phyloP scores from a whole-genome alignment of 352 stramenopile genomes.

The Phytophthora meadii region DNA sequence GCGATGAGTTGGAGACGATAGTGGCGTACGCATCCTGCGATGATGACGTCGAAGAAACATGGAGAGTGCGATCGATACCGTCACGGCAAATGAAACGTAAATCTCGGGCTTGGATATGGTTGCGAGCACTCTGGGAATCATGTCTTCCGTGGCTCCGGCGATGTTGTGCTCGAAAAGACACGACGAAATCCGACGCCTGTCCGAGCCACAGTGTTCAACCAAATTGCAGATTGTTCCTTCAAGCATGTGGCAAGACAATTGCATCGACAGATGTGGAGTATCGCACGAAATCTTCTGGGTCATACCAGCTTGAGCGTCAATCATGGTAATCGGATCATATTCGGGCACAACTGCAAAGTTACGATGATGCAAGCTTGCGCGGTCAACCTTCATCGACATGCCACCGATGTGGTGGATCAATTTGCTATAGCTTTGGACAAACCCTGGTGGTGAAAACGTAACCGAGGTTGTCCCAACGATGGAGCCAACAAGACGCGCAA shows the following conservation, averaged over 20 bases:
- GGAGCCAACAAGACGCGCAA: slow-evolving; percentile 84
- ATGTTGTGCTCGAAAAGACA: slow-evolving; percentile 85
- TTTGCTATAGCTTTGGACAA: slow-evolving; percentile 92
- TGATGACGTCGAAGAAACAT: slow-evolving; percentile 61
- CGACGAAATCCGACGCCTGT: slow-evolving; percentile 59
- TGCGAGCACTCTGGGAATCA: slow-evolving; percentile 47
- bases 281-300: slow-evolving; percentile 92
- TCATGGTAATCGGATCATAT: slow-evolving; percentile 90
- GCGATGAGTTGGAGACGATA: slow-evolving; percentile 36
- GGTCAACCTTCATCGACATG: slow-evolving; percentile 74
- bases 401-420: slow-evolving; percentile 84
- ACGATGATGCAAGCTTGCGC: slow-evolving; percentile 77
- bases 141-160: slow-evolving; percentile 69
- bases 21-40: slow-evolving; percentile 35
- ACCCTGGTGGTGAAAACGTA: slow-evolving; percentile 86
- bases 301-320: slow-evolving; percentile 89
- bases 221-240: slow-evolving; percentile 89
- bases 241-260: slow-evolving; percentile 93
- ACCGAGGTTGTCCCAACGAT: slow-evolving; percentile 81
- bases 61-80: slow-evolving; percentile 65
- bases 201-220: slow-evolving; percentile 79
- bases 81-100: slow-evolving; percentile 58
- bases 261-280: slow-evolving; percentile 87
- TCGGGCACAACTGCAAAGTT: slow-evolving; percentile 90
- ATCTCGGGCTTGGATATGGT: slow-evolving; percentile 63